These are phyloP conservation scores for Zanthoxylum bungeanum DNA, from an alignment of 345 rosid species.

Conservation along the genomic window DNA sequence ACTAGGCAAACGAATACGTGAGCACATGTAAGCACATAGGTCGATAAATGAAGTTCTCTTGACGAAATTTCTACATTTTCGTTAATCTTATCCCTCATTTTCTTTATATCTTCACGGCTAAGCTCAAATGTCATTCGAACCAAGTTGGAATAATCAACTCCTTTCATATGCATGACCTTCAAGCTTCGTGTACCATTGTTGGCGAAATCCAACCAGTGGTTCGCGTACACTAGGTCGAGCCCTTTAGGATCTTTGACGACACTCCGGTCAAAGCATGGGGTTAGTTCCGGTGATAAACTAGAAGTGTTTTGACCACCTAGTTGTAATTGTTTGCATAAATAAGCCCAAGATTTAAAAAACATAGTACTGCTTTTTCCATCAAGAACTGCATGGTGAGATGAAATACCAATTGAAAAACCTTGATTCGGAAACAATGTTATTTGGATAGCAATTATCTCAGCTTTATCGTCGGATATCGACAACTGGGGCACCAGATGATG, in stretches of 20 bases:
- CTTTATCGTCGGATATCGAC: neutral
- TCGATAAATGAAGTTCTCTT: conserved; percentile 19
- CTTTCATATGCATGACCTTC: neutral
- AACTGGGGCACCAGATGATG: conserved; percentile 35
- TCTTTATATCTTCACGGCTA: conserved; percentile 17
- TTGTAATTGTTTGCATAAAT: conserved; percentile 2
- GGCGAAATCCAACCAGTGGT: neutral
- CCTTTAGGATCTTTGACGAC: conserved; percentile 14
- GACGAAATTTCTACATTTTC: neutral
- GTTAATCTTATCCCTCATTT: conserved; percentile 10
- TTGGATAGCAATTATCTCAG: conserved; percentile 9
- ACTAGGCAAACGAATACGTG: conserved; percentile 17
- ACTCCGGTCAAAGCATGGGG: conserved; percentile 4
- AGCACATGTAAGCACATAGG: conserved; percentile 22
- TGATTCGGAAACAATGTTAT: conserved; percentile 18
- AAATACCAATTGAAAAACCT: conserved; percentile 1
- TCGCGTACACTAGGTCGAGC: conserved; percentile 3
- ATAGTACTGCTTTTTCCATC: neutral
- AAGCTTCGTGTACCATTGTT: conserved; percentile 10
- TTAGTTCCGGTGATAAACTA: neutral
- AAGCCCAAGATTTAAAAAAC: conserved; percentile 25
- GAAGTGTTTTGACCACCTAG: too few relatives aligned
- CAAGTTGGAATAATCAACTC: neutral
- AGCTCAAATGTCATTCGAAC: conserved; percentile 12
- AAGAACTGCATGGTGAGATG: neutral